These are phyloP conservation scores for Leptographium wingfieldii DNA, from an alignment of 2,329 filamentous ascomycete genomes.

Conservation along the genomic window DNA sequence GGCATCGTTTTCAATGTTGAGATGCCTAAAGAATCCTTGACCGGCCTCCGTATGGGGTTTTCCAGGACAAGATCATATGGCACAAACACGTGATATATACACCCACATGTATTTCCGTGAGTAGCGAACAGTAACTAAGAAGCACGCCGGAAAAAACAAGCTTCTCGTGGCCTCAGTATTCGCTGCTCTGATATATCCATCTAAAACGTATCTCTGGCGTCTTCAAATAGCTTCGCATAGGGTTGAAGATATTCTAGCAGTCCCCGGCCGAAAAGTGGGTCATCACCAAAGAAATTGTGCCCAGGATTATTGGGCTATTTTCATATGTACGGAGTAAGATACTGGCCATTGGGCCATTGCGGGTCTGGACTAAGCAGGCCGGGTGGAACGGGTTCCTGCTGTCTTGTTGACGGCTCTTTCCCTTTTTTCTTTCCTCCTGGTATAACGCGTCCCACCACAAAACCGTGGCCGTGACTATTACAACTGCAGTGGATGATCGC, in stretches of 20 bases:
- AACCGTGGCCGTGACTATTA: slow-evolving; percentile 3
- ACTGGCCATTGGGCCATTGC: not conserved
- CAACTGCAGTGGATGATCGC: not conserved
- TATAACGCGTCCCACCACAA: slow-evolving; percentile 5
- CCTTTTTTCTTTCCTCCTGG: slow-evolving; percentile 3
- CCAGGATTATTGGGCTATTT: not conserved
- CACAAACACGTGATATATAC: not conserved
- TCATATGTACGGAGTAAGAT: not conserved
- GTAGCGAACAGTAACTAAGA: not conserved
- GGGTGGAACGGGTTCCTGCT: slow-evolving; percentile 4
- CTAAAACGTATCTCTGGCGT: not conserved
- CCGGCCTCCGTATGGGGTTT: not conserved
- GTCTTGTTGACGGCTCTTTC: slow-evolving; percentile 5
- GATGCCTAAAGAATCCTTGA: not conserved
- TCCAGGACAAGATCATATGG: not conserved
- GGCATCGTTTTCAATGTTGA: not conserved
- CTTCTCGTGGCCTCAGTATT: too few relatives aligned
- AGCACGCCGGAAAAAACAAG: too few relatives aligned
- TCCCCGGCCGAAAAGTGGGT: not conserved
- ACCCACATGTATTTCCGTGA: not conserved
- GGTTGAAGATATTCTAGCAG: not conserved
- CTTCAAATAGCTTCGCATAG: not conserved
- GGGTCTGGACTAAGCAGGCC: slow-evolving; percentile 2
- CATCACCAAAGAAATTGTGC: not conserved
- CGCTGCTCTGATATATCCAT: not conserved